phyloP scores from a whole-genome alignment of 2,329 filamentous ascomycete genomes.

The Sordariomycetes sp. region DNA sequence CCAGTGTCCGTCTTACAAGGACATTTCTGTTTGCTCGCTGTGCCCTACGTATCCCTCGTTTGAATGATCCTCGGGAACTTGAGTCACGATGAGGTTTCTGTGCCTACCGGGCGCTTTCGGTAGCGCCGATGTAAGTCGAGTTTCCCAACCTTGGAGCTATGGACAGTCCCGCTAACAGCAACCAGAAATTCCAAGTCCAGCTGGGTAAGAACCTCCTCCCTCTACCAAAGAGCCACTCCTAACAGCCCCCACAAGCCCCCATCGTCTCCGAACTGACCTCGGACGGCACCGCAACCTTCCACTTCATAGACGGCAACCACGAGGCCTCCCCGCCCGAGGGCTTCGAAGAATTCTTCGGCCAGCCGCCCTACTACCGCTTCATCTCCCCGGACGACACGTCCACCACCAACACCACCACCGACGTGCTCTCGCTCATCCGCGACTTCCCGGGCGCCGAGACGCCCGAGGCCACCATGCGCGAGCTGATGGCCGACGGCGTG shows the following conservation, averaged over 20 bases:
- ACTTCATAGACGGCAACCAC: slow-evolving; percentile 40
- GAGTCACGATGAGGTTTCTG: slow-evolving; percentile 38
- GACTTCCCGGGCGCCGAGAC: slow-evolving; percentile 41
- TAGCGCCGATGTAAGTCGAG: slow-evolving; percentile 36
- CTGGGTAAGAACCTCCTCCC: slow-evolving; percentile 23
- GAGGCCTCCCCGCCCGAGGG: slow-evolving; percentile 37
- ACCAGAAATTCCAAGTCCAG: slow-evolving; percentile 45
- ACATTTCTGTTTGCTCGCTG: neutral
- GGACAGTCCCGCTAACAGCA: neutral
- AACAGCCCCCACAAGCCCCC: slow-evolving; percentile 26
- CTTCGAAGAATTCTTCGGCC: slow-evolving; percentile 47
- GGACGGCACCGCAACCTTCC: slow-evolving; percentile 34
- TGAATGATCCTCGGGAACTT: neutral
- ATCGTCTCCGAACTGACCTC: slow-evolving; percentile 34
- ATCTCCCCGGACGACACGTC: slow-evolving; percentile 37
- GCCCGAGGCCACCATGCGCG: slow-evolving; percentile 44
- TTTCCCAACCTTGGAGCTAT: neutral
- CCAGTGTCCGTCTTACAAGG: too few relatives aligned
- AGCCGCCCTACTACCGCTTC: slow-evolving; percentile 43
- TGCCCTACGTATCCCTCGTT: too few relatives aligned
- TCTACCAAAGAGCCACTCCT: neutral
- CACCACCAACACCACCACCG: slow-evolving; percentile 26
- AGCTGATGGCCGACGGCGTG: slow-evolving; percentile 30
- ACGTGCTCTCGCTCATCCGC: slow-evolving; percentile 38
- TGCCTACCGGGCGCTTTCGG: slow-evolving; percentile 49